phyloP scores from a whole-genome alignment of 2,329 filamentous ascomycete species.

The Macrophomina phaseolina region DNA sequence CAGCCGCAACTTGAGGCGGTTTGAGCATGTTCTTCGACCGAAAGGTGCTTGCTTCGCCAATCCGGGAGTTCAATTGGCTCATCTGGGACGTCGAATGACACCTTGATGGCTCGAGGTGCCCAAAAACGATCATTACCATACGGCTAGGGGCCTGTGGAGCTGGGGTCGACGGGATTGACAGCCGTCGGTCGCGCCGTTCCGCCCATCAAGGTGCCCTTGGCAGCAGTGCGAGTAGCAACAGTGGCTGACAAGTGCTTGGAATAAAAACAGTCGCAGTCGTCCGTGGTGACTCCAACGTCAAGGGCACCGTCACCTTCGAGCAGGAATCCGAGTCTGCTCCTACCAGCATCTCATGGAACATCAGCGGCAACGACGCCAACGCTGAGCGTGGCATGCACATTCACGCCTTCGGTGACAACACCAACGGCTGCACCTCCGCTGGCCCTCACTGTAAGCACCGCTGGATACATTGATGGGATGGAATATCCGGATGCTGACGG shows the following conservation, averaged over 20 bases:
- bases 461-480: constrained; percentile 1
- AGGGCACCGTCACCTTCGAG: constrained; percentile 93
- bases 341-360: constrained; percentile 91
- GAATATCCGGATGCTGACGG: constrained; percentile 19
- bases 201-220: constrained; percentile 25
- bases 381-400: constrained; percentile 98
- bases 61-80: constrained; percentile 22
- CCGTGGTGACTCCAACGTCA: constrained; percentile 96
- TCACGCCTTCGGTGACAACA: constrained; percentile 99
- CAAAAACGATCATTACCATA: constrained; percentile 22
- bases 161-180: constrained; percentile 12
- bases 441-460: constrained; percentile 87
- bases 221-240: not conserved
- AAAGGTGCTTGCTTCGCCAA: constrained; percentile 8
- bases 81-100: not conserved
- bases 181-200: constrained; percentile 16
- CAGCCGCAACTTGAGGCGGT: constrained; percentile 51
- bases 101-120: constrained; percentile 24
- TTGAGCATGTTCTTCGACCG: constrained; percentile 56
- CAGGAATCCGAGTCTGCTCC: constrained; percentile 81
- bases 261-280: constrained; percentile 79
- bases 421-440: constrained; percentile 98
- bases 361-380: constrained; percentile 90
- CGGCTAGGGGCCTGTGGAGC: not conserved
- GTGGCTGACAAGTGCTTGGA: constrained; percentile 19